These are phyloP conservation scores for Hirsutella minnesotensis DNA, from an alignment of 2,329 filamentous ascomycete genomes.

Conservation along the genomic window DNA sequence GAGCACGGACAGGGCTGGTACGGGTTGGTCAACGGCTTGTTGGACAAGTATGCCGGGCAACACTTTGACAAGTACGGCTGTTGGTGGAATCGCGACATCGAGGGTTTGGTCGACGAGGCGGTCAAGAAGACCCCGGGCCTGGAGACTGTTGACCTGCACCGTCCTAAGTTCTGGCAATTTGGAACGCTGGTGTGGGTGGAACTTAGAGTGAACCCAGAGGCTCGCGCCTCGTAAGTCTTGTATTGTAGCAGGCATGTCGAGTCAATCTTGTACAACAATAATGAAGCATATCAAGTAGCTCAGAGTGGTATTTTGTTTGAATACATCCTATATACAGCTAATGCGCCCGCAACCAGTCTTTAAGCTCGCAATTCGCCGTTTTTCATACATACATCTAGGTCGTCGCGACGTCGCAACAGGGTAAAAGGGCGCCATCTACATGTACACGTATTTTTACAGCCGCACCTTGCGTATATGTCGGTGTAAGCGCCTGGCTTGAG, in stretches of 20 bases:
- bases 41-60: slow-evolving; percentile 41
- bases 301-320: slow-evolving; percentile 6
- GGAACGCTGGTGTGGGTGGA: slow-evolving; percentile 50
- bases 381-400: slow-evolving; percentile 11
- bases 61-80: slow-evolving; percentile 52
- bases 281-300: background rate
- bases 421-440: slow-evolving; percentile 14
- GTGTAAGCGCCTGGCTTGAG: background rate
- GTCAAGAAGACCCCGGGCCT: slow-evolving; percentile 36
- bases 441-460: slow-evolving; percentile 19
- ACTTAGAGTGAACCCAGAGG: slow-evolving; percentile 26
- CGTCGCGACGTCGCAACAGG: slow-evolving; percentile 6
- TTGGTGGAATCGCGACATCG: slow-evolving; percentile 58
- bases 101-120: slow-evolving; percentile 39
- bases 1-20: slow-evolving; percentile 50
- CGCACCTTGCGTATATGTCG: slow-evolving; percentile 5
- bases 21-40: slow-evolving; percentile 39
- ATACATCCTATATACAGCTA: slow-evolving; percentile 2
- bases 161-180: slow-evolving; percentile 38
- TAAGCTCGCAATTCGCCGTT: slow-evolving; percentile 1
- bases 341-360: slow-evolving; percentile 1
- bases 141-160: slow-evolving; percentile 41
- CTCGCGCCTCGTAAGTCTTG: background rate
- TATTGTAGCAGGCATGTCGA: background rate
- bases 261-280: background rate